phyloP scores from a whole-genome alignment of 2,329 filamentous ascomycete genomes.

The Fusarium nurragi region DNA sequence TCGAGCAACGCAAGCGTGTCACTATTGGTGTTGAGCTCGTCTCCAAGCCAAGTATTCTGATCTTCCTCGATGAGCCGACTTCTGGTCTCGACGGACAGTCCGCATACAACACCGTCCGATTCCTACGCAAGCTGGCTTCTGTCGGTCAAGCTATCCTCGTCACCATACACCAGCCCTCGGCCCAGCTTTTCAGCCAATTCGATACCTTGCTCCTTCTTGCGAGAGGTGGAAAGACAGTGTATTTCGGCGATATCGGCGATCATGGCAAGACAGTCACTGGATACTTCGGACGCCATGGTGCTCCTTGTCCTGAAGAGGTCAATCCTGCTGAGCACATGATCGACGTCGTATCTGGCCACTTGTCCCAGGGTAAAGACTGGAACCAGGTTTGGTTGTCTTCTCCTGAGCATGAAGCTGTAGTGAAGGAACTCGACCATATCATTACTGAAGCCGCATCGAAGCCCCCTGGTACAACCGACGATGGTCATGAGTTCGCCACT shows the following conservation, averaged over 20 bases:
- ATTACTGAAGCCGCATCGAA: constrained; percentile 63
- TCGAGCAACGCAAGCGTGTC: constrained; percentile 64
- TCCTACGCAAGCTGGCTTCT: constrained; percentile 72
- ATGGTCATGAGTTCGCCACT: constrained; percentile 77
- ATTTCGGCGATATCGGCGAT: constrained; percentile 72
- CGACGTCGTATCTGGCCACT: constrained; percentile 61
- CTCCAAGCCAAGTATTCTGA: constrained; percentile 66
- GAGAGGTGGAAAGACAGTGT: constrained; percentile 72
- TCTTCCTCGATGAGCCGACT: constrained; percentile 71
- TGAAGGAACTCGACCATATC: constrained; percentile 71
- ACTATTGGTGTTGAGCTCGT: constrained; percentile 71
- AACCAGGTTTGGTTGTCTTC: constrained; percentile 76
- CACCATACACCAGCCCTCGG: constrained; percentile 77
- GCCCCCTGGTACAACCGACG: constrained; percentile 53
- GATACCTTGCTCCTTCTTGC: constrained; percentile 72
- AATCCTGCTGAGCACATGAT: constrained; percentile 85
- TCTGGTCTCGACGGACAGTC: constrained; percentile 75
- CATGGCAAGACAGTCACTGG: constrained; percentile 62
- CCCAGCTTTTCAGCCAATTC: constrained; percentile 72
- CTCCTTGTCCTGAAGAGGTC: constrained; percentile 66
- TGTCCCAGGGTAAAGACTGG: constrained; percentile 66
- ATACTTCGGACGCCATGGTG: constrained; percentile 75
- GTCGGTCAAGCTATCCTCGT: constrained; percentile 73
- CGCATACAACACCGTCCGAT: constrained; percentile 71
- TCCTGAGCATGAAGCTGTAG: constrained; percentile 63